Evolutionary conservation across 257 asterid genomes (phyloP), one percentile per base, ranked within the genome.

Genomic region (Salvia miltiorrhiza): DNA sequence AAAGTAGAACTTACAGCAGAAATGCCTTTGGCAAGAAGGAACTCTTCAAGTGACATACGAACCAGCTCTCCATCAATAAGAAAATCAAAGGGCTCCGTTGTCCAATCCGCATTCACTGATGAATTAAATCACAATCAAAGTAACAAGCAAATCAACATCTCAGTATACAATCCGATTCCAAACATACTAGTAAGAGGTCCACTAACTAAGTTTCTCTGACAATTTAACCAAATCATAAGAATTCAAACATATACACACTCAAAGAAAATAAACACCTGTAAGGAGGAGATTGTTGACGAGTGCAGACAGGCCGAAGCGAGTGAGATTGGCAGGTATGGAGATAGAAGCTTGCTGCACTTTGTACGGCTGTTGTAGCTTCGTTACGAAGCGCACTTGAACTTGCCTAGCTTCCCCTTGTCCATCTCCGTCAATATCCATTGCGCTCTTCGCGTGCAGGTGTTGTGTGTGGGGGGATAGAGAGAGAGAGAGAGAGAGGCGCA

Each of bases 11-110:
- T 81, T 80, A 94, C 99, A 58, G 97, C 86, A 16, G 96, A 94
- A 69, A 94, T 87, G 77, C 88, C 94, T 81, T 91, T 94, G 67
- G 93, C 97, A 61, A 91, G 82, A 74, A 94, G 95, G 81, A 91
- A 91, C 79, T 90, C 96, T 77, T 91, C 95, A 4, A 94, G 93
- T 19, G 96, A 84, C 93, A 86, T 77, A 67, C 99, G 86, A 45
- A 94, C 92, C 80, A 91, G 81, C 85, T 89, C 97, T 63, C 95
- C 96, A 71, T 81, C 95, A 26, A 94, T 86, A 65, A 94, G 84
- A 77, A 94, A 91, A 79, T 94, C 99, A 75, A 91, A 94, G 5
- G 97, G 90, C 81, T 90, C 96, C 40, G 82, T 43, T 40, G 74
- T 45, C 96, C 91, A 88, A 10, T 85, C 90, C 65, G 41, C 91